Conservation (phyloP, 768 basidiomycete species). For the Artomyces pyxidatus region DNA sequence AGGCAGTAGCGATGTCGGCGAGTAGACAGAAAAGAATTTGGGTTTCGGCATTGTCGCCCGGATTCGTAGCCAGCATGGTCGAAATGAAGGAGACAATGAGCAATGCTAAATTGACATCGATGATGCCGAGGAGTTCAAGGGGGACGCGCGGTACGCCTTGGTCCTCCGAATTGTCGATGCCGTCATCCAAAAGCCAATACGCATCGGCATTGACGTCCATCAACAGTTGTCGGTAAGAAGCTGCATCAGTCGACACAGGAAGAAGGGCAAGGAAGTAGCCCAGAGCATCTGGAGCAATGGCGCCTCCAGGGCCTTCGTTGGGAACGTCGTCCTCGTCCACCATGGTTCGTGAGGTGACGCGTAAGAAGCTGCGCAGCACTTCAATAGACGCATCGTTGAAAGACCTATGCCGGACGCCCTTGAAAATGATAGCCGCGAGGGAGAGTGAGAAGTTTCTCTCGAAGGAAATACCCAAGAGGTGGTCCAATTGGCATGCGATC, state of each 20-base stretch:
- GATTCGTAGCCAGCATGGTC: constrained; percentile 65
- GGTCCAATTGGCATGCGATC: constrained; percentile 63
- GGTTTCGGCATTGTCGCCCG: constrained; percentile 75
- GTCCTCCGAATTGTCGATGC: constrained; percentile 31
- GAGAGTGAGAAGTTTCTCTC: constrained; percentile 75
- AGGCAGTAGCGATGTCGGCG: constrained; percentile 55
- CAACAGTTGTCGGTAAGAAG: constrained; percentile 52
- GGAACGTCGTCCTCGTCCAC: constrained; percentile 20
- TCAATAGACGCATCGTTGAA: constrained; percentile 55
- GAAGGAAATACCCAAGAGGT: constrained; percentile 67
- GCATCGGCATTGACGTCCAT: constrained; percentile 53
- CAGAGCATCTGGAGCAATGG: constrained; percentile 51
- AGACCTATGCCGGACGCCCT: constrained; percentile 66
- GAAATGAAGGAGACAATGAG: constrained; percentile 68
- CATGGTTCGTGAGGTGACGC: constrained; percentile 45
- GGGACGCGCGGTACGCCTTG: constrained; percentile 44
- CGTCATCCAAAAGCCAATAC: constrained; percentile 35
- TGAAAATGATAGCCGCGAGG: constrained; percentile 76
- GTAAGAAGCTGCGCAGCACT: constrained; percentile 54
- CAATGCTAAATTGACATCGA: constrained; percentile 56
- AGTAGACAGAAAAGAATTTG: constrained; percentile 74
- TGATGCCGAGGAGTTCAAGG: constrained; percentile 50
- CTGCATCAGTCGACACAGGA: constrained; percentile 52
- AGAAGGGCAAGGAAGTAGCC: constrained; percentile 78
- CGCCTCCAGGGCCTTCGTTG: constrained; percentile 32